These are phyloP conservation scores for Aspergillus sojae DNA, from an alignment of 2,329 filamentous ascomycete genomes.

Conservation along the genomic window DNA sequence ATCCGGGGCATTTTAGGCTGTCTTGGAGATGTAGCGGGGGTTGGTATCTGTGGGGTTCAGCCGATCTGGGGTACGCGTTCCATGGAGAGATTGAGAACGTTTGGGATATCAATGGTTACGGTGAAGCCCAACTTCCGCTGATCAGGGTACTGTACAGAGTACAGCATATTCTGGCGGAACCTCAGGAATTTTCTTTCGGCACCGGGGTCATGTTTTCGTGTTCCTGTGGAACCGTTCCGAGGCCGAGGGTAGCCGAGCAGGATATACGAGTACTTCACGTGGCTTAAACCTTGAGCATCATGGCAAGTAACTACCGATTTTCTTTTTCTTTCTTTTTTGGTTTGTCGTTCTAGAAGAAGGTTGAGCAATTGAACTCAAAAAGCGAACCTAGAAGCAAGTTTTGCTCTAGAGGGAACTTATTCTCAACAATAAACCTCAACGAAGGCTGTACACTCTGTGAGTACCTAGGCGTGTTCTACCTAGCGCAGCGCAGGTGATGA, in stretches of 20 bases:
- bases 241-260: not conserved
- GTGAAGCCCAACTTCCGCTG: not conserved
- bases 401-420: not conserved
- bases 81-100: not conserved
- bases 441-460: not conserved
- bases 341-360: not conserved
- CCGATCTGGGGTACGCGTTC: not conserved
- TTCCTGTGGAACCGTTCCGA: not conserved
- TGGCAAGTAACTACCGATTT: not conserved
- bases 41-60: constrained; percentile 2
- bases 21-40: not conserved
- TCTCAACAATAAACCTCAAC: not conserved
- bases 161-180: too few species aligned
- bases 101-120: not conserved
- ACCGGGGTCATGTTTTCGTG: not conserved
- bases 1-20: not conserved
- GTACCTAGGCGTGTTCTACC: not conserved
- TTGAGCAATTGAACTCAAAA: not conserved
- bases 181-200: not conserved
- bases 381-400: not conserved
- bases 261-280: not conserved
- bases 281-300: not conserved
- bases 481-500: not conserved
- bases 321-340: not conserved
- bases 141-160: not conserved